Evolutionary conservation across 2,329 filamentous ascomycete genomes (phyloP), one percentile per base, ranked within the genome.

Genomic region (Xylariaceae sp.): DNA sequence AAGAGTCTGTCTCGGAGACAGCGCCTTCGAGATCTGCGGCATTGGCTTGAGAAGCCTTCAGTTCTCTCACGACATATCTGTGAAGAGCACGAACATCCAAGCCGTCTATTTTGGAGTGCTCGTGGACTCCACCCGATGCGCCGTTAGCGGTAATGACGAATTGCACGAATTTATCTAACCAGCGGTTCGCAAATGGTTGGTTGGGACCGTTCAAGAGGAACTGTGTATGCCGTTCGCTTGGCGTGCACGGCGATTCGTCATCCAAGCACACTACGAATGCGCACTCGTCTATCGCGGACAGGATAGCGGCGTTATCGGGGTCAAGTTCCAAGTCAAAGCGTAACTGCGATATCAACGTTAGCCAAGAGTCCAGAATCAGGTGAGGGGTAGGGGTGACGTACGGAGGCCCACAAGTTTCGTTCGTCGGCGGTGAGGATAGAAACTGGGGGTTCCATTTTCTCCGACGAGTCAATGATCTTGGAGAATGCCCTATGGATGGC

Each of bases 21-120:
- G 37, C 9, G 2, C 37, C 37, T 8, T 42, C 10, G n/a, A n/a
- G 34, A 10, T 53, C 37, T 3, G n/a, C 0, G 9, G 23, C 13
- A 10, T 1, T 8, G 13, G 50, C 4, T 23, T 30, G 50, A 1
- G 17, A 34, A n/a, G 11, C 10, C 42, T 15, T 45, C 13, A 45
- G 42, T 45, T 45, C 42, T 45, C 13, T n/a, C 5, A 15, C 17
- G 35, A 30, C 23, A 34, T 35, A 13, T 10, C 45, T 50, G 30
- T 65, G 63, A 7, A 64, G 48, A n/a, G 15, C 17, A 4, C 60
- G 61, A 2, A 49, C 61, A 35, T 66, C 63, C 1, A 64, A 49
- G 4, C 58, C 63, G 18, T 66, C 64, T 5, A 65, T 11, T 47
- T 66, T 66, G n/a, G 64, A 37, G 18, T 66, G 64, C 23, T 65